Percentiles rank a stretch among this genome's conserved stretches.
phyloP scores from a whole-genome alignment of 2,329 filamentous ascomycete species.

The Fusarium brachygibbosum region DNA sequence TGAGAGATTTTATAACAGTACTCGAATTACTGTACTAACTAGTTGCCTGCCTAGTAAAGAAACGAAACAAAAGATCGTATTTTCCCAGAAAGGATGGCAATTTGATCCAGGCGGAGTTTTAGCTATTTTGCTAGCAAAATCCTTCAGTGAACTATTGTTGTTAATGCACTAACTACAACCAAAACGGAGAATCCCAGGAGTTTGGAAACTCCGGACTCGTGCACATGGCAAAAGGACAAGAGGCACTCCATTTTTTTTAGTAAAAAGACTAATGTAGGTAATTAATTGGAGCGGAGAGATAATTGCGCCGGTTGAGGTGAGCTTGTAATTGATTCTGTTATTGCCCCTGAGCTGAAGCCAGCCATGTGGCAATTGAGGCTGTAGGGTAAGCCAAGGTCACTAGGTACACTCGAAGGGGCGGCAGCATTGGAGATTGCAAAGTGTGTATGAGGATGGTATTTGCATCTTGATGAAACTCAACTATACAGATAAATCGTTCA shows the following conservation, averaged over 20 bases:
- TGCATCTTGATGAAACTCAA: too few relatives aligned
- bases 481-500: too few relatives aligned
- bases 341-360: background rate
- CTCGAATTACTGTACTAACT: too few relatives aligned
- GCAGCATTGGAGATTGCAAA: too few relatives aligned
- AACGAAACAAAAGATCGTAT: background rate
- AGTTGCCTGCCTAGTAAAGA: background rate
- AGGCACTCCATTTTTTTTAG: too few relatives aligned
- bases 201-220: background rate
- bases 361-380: background rate
- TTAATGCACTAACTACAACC: too few relatives aligned
- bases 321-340: background rate
- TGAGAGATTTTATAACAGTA: too few relatives aligned
- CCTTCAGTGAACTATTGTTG: too few relatives aligned
- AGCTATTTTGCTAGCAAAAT: background rate
- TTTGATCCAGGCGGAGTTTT: background rate
- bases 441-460: too few relatives aligned
- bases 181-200: too few relatives aligned
- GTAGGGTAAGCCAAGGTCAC: background rate
- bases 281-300: background rate
- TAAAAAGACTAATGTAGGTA: background rate
- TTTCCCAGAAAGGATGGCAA: background rate
- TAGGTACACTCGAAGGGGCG: too few relatives aligned
- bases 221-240: background rate
- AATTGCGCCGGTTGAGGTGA: background rate